Evolutionary conservation across 2,329 filamentous ascomycete genomes (phyloP).

Genomic region (Fusarium sp.): DNA sequence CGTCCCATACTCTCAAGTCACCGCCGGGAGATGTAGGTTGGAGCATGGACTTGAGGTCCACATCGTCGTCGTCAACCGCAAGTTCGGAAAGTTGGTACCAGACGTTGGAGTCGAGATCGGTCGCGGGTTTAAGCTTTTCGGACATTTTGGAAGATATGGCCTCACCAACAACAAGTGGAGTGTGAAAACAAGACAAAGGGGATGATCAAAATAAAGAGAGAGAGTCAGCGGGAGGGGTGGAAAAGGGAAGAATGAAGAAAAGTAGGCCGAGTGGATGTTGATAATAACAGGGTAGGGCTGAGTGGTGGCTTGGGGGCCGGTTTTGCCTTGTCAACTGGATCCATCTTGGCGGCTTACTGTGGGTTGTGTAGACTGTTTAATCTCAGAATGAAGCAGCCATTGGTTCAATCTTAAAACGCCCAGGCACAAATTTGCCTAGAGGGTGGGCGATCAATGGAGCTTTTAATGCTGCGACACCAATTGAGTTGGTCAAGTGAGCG

Average conservation of each 20-base stretch:
- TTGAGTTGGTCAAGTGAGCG: not conserved
- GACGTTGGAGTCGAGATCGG: conserved; percentile 52
- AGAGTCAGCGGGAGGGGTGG: not conserved
- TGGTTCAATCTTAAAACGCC: not conserved
- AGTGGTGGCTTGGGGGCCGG: not conserved
- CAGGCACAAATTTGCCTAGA: not conserved
- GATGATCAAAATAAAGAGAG: not conserved
- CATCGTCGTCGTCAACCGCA: conserved; percentile 51
- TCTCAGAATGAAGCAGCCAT: not conserved
- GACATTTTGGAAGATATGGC: conserved; percentile 10
- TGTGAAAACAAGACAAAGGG: not conserved
- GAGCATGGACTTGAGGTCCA: conserved; percentile 41
- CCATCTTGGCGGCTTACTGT: conserved; percentile 5
- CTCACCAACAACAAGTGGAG: not conserved
- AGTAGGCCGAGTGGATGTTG: not conserved
- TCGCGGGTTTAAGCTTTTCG: conserved; percentile 26
- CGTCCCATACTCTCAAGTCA: conserved; percentile 43
- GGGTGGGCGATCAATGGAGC: not conserved
- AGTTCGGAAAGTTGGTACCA: conserved; percentile 55
- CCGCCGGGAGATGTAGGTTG: conserved; percentile 30
- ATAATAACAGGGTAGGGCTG: conserved; percentile 20
- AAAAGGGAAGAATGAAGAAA: not conserved
- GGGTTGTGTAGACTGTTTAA: not conserved
- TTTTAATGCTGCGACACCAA: not conserved
- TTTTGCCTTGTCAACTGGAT: not conserved